Base-by-base conservation (phyloP, 805 yeast genomes). In the Hanseniaspora pseudoguilliermondii region DNA sequence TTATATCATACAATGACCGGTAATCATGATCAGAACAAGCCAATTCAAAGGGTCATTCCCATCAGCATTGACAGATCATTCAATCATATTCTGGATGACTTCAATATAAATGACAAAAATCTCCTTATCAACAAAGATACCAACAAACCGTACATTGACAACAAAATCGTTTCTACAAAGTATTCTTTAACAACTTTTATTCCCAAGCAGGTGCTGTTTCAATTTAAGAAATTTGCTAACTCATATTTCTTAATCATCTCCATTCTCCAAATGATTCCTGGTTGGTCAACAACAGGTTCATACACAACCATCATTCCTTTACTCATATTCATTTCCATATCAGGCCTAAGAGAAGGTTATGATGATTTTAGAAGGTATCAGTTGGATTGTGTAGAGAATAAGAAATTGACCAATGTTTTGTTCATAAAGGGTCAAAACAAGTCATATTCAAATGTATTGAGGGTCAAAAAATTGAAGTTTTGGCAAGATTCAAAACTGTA, bases 271-370 rank as follows among this genome's bases (percentile, higher is more conserved):
- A 83, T 91, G 90, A 83, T 93, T 49, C 97, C 98, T 0, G 80
- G 89, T 2, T 93, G 96, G 97, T 87, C 96, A 1, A 88, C 98
- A 6, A 93, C 98, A 0, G 98, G 97, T 58, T 84, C 89, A 13
- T 88, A 81, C 65, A 93, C 97, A 3, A 93, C 98, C 1, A 91
- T 93, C 62, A 76, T 90, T 42, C 97, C 98, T 1, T 73, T 93
- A 57, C 71, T 83, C 68, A 77, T 93, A 6, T 93, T 93, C 67
- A 86, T 93, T 71, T 74, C 87, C 8, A 86, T 93, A 29, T 87
- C 97, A 0, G 89, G 91, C 70, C 78, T 84, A 9, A 78, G 97
- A 61, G 98, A 93, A 70, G 98, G 95, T 0, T 90, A 76, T 68
- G 98, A 93, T 68, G 98, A 93, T 70, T 82, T 83, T 76, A 77